These are phyloP conservation scores for Ajuga reptans DNA, from an alignment of 305 asterid genomes.

Conservation along the genomic window DNA sequence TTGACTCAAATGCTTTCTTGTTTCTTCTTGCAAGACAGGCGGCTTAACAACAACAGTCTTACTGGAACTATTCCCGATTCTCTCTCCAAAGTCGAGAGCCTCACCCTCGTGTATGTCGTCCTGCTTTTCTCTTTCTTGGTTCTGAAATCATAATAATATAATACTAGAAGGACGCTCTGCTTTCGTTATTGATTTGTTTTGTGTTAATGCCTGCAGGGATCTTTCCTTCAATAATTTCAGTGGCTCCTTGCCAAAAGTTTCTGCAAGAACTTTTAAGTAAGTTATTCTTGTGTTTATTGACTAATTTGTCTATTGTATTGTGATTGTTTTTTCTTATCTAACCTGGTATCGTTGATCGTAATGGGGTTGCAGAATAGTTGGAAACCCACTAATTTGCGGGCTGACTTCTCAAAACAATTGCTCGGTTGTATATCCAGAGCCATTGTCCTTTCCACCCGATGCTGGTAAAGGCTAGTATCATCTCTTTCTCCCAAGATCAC, in stretches of 20 bases:
- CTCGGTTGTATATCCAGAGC: constrained; percentile 71
- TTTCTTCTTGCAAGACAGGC: constrained; percentile 55
- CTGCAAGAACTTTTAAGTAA: constrained; percentile 82
- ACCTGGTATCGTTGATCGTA: constrained; percentile 9
- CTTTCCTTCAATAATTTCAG: constrained; percentile 83
- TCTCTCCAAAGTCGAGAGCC: constrained; percentile 53
- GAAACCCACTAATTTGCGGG: constrained; percentile 83
- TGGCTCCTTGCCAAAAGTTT: constrained; percentile 73
- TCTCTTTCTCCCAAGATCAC: neutral
- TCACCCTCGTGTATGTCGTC: constrained; percentile 58
- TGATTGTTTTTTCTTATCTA: neutral
- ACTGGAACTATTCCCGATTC: constrained; percentile 64
- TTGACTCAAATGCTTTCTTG: constrained; percentile 20
- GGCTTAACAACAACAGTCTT: constrained; percentile 83
- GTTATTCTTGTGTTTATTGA: constrained; percentile 20
- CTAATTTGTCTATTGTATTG: neutral
- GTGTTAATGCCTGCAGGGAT: constrained; percentile 49
- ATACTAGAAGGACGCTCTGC: neutral
- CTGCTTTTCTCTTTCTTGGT: neutral
- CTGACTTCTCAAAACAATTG: constrained; percentile 58
- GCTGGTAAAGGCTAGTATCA: constrained; percentile 40
- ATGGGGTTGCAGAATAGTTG: constrained; percentile 51
- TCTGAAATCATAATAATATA: neutral
- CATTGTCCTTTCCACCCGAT: constrained; percentile 67
- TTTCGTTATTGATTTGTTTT: neutral